phyloP scores from a whole-genome alignment of 306 rosid genomes.

The Casuarina equisetifolia region DNA sequence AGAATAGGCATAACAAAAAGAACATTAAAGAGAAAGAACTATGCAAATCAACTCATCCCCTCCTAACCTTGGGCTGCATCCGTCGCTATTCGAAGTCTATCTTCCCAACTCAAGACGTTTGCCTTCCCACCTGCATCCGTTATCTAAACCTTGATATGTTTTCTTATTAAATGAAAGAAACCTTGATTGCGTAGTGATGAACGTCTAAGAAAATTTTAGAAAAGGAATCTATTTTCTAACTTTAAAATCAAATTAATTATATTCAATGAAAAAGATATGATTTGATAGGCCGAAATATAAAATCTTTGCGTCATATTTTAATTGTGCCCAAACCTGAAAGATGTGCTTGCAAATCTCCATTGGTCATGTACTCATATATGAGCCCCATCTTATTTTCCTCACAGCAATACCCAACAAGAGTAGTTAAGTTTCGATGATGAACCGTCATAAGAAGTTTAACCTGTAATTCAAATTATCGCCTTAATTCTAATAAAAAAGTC shows the following conservation, averaged over 20 bases:
- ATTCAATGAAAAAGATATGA: too few relatives aligned
- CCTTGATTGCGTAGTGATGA: neutral
- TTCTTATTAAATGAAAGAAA: neutral
- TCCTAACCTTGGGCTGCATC: conserved; percentile 51
- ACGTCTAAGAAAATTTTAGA: neutral
- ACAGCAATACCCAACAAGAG: conserved; percentile 41
- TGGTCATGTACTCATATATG: conserved; percentile 41
- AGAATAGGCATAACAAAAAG: neutral
- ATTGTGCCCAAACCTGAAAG: conserved; percentile 27
- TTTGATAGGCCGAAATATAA: neutral
- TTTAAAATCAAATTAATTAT: too few relatives aligned
- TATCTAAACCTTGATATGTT: neutral
- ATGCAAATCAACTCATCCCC: neutral
- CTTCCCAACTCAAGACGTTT: conserved; percentile 43
- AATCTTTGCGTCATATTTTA: neutral
- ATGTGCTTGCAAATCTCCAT: conserved; percentile 41
- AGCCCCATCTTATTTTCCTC: conserved; percentile 32
- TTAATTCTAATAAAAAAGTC: neutral
- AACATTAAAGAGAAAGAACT: neutral
- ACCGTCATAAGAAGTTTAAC: neutral
- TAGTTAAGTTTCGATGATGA: conserved; percentile 31
- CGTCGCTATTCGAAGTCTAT: conserved; percentile 44
- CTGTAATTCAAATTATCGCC: neutral
- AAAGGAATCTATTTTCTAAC: too few relatives aligned
- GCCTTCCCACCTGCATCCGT: conserved; percentile 7